Base-by-base conservation (phyloP, 2,329 filamentous ascomycete genomes). In the Emergomyces orientalis region DNA sequence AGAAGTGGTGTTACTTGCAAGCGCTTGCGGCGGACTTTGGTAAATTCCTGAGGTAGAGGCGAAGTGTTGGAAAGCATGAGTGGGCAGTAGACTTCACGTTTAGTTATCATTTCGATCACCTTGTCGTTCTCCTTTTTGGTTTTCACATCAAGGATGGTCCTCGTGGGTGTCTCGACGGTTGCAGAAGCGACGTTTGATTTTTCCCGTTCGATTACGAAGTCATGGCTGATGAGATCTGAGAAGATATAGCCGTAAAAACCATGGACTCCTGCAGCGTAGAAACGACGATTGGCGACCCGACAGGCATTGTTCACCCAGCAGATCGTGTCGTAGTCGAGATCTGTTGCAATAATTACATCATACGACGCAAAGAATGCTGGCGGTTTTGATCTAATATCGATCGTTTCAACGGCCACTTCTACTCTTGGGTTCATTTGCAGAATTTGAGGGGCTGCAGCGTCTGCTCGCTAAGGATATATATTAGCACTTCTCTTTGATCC, bases 241-340 rank as follows among this genome's bases (percentile, higher is more conserved):
- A 99, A 99, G 67, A 96, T 89, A 78, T 90, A 99, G 62, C 94
- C 94, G 74, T 95, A 97, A 73, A 96, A 84, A 58, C 94, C 94
- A 72, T 97, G 90, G 2, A 88, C 85, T 59, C 87, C 88, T 43
- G 91, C 89, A 11, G 91, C 91, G 76, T 99, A 99, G 75, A 97
- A 97, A 13, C 91, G 87, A 57, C 86, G 85, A 66, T 85, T 83
- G 65, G 88, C 86, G 45, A 95, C 78, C 56, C 93, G 88, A 49
- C 91, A 92, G 34, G 89, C 88, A 27, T 90, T 90, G 77, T 97
- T 97, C 78, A 97, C 88, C 63, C 85, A 83, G 67, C 86, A 86
- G 65, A 95, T 84, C 0, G 86, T 86, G 63, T 84, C 80, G 54
- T 94, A 87, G 70, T 89, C 86, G 30, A 96, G 84, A 72, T 97